Percentiles rank a stretch among this genome's conserved stretches.
These are phyloP conservation scores for Cladobotryum mycophilum DNA, from an alignment of 2,329 filamentous ascomycete genomes.

Conservation along the genomic window DNA sequence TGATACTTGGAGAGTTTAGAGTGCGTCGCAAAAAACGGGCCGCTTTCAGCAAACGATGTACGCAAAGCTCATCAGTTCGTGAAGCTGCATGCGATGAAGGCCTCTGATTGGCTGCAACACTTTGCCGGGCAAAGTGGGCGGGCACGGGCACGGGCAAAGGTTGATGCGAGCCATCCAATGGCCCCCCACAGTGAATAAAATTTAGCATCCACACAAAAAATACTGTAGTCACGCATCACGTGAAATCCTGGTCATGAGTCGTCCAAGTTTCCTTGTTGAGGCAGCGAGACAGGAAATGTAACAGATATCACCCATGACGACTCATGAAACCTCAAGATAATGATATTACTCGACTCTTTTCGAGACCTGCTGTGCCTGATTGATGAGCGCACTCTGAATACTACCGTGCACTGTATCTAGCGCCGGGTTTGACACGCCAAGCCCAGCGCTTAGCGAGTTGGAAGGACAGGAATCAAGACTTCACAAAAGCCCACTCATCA, in stretches of 20 bases:
- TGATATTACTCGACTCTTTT: slow-evolving; percentile 2
- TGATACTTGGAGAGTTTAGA: slow-evolving; percentile 2
- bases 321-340: slow-evolving; percentile 2
- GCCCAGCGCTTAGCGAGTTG: slow-evolving; percentile 27
- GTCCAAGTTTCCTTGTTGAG: slow-evolving; percentile 19
- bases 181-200: slow-evolving; percentile 21
- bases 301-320: not conserved
- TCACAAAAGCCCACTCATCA: slow-evolving; percentile 24
- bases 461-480: slow-evolving; percentile 14
- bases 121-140: not conserved
- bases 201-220: not conserved
- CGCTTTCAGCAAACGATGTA: not conserved
- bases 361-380: slow-evolving; percentile 5
- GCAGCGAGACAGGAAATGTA: slow-evolving; percentile 1
- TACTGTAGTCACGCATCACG: slow-evolving; percentile 30
- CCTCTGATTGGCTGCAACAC: slow-evolving; percentile 21
- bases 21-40: not conserved
- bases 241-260: slow-evolving; percentile 28
- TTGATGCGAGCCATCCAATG: slow-evolving; percentile 18
- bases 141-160: slow-evolving; percentile 20
- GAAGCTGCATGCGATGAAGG: not conserved
- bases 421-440: slow-evolving; percentile 26
- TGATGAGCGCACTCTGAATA: slow-evolving; percentile 1
- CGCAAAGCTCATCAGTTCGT: not conserved
- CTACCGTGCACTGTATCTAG: slow-evolving; percentile 13